These are phyloP conservation scores for Elymus sibiricus DNA, from an alignment of 176 grass and related monocot species.

Conservation along the genomic window DNA sequence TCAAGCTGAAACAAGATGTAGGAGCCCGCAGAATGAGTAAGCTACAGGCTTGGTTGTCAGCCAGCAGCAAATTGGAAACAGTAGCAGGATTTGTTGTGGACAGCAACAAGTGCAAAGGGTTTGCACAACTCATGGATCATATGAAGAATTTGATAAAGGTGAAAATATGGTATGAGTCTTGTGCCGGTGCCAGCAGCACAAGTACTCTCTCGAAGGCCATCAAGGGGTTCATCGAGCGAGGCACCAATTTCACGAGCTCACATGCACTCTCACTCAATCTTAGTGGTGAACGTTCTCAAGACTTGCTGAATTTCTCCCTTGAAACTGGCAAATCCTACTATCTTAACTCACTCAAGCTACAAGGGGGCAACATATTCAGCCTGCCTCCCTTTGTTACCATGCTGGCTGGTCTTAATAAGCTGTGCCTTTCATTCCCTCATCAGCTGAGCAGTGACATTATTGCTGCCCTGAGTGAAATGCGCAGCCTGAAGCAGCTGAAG, in stretches of 20 bases:
- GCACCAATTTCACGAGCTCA: background rate
- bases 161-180: too few relatives aligned
- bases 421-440: background rate
- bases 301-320: background rate
- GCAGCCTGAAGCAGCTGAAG: too few relatives aligned
- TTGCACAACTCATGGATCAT: too few relatives aligned
- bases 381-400: background rate
- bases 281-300: background rate
- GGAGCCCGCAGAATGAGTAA: background rate
- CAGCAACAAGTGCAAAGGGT: too few relatives aligned
- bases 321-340: background rate
- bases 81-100: too few relatives aligned
- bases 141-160: too few relatives aligned
- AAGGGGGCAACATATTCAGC: background rate
- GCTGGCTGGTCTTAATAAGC: background rate
- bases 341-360: background rate
- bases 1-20: background rate
- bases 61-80: too few relatives aligned
- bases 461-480: too few relatives aligned
- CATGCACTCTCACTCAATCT: background rate
- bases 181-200: background rate
- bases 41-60: background rate
- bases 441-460: background rate
- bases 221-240: background rate
- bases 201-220: background rate